phyloP scores from a whole-genome alignment of 345 rosid species.

The Cardamine occulta region DNA sequence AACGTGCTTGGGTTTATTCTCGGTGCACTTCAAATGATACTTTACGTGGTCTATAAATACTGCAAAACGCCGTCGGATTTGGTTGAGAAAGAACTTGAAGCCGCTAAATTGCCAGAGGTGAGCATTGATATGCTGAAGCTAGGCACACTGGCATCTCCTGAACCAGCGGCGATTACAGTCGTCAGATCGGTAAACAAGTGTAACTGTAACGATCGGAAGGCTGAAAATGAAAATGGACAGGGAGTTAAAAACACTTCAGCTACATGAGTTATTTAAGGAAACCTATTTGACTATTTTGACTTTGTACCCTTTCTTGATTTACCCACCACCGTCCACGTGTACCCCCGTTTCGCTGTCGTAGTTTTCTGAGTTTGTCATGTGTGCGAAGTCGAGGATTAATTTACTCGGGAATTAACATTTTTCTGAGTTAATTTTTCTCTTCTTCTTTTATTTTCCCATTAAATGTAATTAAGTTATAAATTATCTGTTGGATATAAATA shows the following conservation, averaged over 20 bases:
- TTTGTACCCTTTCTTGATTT: slow-evolving; percentile 27
- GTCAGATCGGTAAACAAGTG: slow-evolving; percentile 26
- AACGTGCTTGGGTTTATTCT: slow-evolving; percentile 56
- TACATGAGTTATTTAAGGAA: slow-evolving; percentile 6
- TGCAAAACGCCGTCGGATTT: slow-evolving; percentile 45
- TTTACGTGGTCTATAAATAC: slow-evolving; percentile 53
- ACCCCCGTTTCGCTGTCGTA: background rate
- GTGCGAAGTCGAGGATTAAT: slow-evolving; percentile 37
- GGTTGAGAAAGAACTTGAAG: slow-evolving; percentile 40
- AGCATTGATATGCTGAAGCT: slow-evolving; percentile 42
- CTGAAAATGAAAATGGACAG: slow-evolving; percentile 32
- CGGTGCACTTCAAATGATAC: slow-evolving; percentile 60
- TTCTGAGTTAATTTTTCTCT: slow-evolving; percentile 24
- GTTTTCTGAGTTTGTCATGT: slow-evolving; percentile 27
- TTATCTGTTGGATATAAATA: slow-evolving; percentile 22
- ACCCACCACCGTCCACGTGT: slow-evolving; percentile 22
- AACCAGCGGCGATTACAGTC: slow-evolving; percentile 26
- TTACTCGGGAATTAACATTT: slow-evolving; percentile 19
- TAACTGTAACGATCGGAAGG: slow-evolving; percentile 33
- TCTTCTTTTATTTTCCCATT: slow-evolving; percentile 33
- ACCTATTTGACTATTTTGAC: slow-evolving; percentile 37
- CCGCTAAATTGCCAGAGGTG: slow-evolving; percentile 41
- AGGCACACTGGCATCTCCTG: slow-evolving; percentile 36
- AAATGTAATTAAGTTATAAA: slow-evolving; percentile 26
- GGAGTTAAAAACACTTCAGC: slow-evolving; percentile 29